phyloP scores from a whole-genome alignment of 2,329 filamentous ascomycete genomes.

The Sodiomyces alkalinus region DNA sequence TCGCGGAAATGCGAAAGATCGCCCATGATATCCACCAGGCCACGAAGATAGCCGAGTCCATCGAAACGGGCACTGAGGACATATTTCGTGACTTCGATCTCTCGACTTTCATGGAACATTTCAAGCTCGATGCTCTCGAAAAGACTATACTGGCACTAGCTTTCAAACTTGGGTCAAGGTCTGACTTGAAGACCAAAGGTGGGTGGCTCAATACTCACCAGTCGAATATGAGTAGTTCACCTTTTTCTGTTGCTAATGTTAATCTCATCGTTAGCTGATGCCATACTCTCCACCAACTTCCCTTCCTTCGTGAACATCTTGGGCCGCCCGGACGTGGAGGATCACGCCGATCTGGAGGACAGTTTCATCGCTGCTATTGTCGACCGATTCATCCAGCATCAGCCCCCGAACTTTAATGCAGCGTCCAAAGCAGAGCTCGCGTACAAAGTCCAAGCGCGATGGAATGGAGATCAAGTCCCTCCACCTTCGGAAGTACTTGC shows the following conservation, averaged over 20 bases:
- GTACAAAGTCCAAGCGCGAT: constrained; percentile 53
- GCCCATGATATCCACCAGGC: constrained; percentile 68
- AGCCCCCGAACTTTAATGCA: constrained; percentile 73
- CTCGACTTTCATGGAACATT: constrained; percentile 90
- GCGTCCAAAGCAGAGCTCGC: constrained; percentile 55
- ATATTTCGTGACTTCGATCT: constrained; percentile 93
- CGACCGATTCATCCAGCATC: constrained; percentile 75
- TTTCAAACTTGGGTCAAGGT: constrained; percentile 68
- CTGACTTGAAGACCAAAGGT: constrained; percentile 86
- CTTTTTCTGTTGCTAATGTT: constrained; percentile 2
- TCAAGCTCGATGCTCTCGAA: constrained; percentile 77
- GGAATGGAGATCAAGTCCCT: constrained; percentile 41
- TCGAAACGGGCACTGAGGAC: constrained; percentile 82
- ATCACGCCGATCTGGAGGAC: constrained; percentile 50
- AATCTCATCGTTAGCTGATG: constrained; percentile 48
- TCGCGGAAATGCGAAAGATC: constrained; percentile 75
- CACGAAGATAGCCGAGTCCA: constrained; percentile 79
- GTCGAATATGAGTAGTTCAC: no score
- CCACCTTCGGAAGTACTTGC: constrained; percentile 57
- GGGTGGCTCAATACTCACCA: constrained; percentile 14
- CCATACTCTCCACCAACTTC: constrained; percentile 73
- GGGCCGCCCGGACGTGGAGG: constrained; percentile 45
- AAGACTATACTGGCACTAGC: constrained; percentile 80
- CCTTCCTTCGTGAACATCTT: constrained; percentile 64
- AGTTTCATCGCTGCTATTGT: constrained; percentile 65